Evolutionary conservation across 352 stramenopile species (phyloP).

Genomic region (Phytophthora nicotianae): DNA sequence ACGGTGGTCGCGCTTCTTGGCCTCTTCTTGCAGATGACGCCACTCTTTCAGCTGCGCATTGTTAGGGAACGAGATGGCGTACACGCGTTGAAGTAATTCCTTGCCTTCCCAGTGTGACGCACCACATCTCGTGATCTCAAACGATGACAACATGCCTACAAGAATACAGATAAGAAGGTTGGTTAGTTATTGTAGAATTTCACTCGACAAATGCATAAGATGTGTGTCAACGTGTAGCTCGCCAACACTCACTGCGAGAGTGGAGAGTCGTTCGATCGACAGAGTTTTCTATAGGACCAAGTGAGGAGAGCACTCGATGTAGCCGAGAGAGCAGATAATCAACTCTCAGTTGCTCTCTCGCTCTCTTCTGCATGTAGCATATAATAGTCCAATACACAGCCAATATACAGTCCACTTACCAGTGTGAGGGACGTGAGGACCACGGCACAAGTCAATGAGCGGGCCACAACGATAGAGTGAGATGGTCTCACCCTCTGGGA

Average conservation of each 20-base stretch:
- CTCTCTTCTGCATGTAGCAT: conserved; percentile 84
- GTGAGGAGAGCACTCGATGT: conserved; percentile 12
- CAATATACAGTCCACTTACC: conserved; percentile 50
- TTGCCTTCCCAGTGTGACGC: conserved; percentile 93
- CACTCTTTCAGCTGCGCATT: conserved; percentile 88
- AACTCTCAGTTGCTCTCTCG: conserved; percentile 70
- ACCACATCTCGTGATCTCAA: conserved; percentile 95
- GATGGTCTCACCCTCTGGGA: conserved; percentile 91
- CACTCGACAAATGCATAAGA: conserved; percentile 6
- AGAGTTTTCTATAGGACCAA: conserved; percentile 55
- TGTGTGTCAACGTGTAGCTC: conserved; percentile 89
- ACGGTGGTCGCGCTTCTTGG: conserved; percentile 96
- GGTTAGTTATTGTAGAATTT: background rate
- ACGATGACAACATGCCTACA: conserved; percentile 89
- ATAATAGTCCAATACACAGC: conserved; percentile 49
- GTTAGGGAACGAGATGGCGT: conserved; percentile 96
- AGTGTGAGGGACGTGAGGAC: conserved; percentile 95
- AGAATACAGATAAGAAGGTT: conserved; percentile 8
- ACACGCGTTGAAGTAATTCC: conserved; percentile 96
- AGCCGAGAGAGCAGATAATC: conserved; percentile 23
- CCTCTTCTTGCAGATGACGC: conserved; percentile 93
- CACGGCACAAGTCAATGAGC: conserved; percentile 97
- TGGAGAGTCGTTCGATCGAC: conserved; percentile 71
- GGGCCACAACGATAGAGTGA: conserved; percentile 98
- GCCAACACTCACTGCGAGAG: conserved; percentile 73